A percentile compares a stretch with the other conserved stretches of the same genome.
These are phyloP conservation scores for Cryptosporidium andersoni DNA, from an alignment of 169 alveolate species.

Conservation along the genomic window DNA sequence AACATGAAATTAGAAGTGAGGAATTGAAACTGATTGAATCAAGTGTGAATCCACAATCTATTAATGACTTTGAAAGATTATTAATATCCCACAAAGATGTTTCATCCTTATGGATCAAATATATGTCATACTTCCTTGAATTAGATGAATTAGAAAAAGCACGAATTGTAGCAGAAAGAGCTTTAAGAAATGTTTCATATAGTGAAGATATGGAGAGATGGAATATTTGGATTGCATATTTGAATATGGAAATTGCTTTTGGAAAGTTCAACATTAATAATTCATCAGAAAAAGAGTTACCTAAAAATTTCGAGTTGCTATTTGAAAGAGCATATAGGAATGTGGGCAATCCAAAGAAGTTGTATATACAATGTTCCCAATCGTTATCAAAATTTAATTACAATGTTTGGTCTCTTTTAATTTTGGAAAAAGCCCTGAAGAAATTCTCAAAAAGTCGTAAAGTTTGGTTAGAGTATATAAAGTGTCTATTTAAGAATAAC, in stretches of 20 bases:
- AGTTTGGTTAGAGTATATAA: slow-evolving; percentile 74
- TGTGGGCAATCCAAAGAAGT: slow-evolving; percentile 35
- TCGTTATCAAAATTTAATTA: slow-evolving; percentile 17
- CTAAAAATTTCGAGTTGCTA: slow-evolving; percentile 8
- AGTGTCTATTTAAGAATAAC: slow-evolving; percentile 26
- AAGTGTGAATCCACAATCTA: slow-evolving; percentile 25
- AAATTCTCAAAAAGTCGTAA: slow-evolving; percentile 57
- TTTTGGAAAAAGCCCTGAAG: slow-evolving; percentile 35
- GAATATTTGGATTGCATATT: slow-evolving; percentile 83
- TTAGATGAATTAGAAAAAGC: slow-evolving; percentile 81
- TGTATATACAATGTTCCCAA: slow-evolving; percentile 31
- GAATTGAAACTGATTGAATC: slow-evolving; percentile 52
- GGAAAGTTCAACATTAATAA: slow-evolving; percentile 65
- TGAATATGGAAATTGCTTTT: slow-evolving; percentile 83
- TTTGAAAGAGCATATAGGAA: slow-evolving; percentile 55
- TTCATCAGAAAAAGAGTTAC: not conserved
- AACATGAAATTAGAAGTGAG: slow-evolving; percentile 40
- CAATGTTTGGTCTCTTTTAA: not conserved
- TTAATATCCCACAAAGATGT: slow-evolving; percentile 76
- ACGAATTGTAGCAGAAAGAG: slow-evolving; percentile 81
- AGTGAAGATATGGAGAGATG: slow-evolving; percentile 79
- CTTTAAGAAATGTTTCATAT: slow-evolving; percentile 79
- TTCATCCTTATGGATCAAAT: slow-evolving; percentile 80
- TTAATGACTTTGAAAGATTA: slow-evolving; percentile 78
- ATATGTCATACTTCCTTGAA: slow-evolving; percentile 83